Base-by-base conservation (phyloP, 495 filamentous ascomycete genomes). In the Talaromyces adpressus region DNA sequence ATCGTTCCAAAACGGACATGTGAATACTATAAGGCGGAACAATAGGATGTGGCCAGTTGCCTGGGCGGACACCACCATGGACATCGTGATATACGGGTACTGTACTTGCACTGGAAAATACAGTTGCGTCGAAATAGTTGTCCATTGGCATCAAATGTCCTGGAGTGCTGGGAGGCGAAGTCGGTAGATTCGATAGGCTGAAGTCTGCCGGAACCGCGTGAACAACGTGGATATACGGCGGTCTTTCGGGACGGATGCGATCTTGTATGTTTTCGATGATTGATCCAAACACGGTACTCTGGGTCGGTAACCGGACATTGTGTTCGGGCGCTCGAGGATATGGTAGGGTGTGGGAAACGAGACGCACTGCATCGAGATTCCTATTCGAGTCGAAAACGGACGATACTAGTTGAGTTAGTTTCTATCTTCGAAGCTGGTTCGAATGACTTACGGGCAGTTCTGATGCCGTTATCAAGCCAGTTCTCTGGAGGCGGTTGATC, bases 1-100 rank as follows among this genome's bases (percentile, higher is more conserved):
- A 91, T 6, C 88, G 85, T 70, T 91, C 88, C 7, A 91, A 75
- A 12, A 90, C 75, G 1, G 87, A 86, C 51, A 89, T 74, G 59
- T 89, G 81, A 25, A 90, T 79, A 49, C 80, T 88, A 52, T 77
- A 79, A 6, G 88, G 88, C 0, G 86, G 82, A 5, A 90, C 85
- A 61, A 89, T 80, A 6, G 85, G 85, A 66, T 83, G 79, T 7
- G 86, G 86, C 20, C 79, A 80, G 27, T 75, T 77, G 57, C 70
- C 71, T 62, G 71, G 63, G 34, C 68, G 79, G 25, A 79, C 72
- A 2, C 72, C 77, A 14, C 79, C 79, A 18, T 81, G 78, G 69
- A 83, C 82, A 70, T 86, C 83, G 27, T 80, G 74, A 65, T 80
- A 81, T 6, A 82, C 79, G 7, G 79, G 73, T 0, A 87, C 84